Percentiles rank a stretch among this genome's conserved stretches.
Conservation (phyloP, 176 grass and related monocot species). For the Leersia perrieri region DNA sequence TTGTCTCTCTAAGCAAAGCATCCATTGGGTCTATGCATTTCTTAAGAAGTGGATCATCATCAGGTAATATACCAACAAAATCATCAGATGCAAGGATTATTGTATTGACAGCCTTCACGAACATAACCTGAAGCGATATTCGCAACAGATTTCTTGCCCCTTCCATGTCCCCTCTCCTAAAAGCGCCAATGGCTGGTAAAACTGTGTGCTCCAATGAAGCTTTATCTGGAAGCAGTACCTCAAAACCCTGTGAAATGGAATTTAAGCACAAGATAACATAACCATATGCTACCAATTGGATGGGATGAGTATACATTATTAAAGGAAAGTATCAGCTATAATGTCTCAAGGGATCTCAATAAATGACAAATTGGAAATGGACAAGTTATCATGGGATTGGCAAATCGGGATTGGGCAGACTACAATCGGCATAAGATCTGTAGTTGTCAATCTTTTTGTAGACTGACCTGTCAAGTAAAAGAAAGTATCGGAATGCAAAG, state of each 20-base stretch:
- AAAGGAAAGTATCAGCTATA: slow-evolving; percentile 2
- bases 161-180: slow-evolving; percentile 66
- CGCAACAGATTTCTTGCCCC: slow-evolving; percentile 66
- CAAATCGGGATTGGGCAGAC: slow-evolving; percentile 23
- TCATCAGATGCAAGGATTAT: slow-evolving; percentile 74
- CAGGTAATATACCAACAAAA: slow-evolving; percentile 57
- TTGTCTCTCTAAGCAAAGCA: slow-evolving; percentile 51
- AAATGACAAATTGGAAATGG: slow-evolving; percentile 5
- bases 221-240: slow-evolving; percentile 62
- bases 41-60: slow-evolving; percentile 62
- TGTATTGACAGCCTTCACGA: slow-evolving; percentile 63
- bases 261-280: slow-evolving; percentile 9
- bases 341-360: slow-evolving; percentile 24
- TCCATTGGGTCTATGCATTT: slow-evolving; percentile 76
- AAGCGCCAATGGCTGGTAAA: slow-evolving; percentile 51
- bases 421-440: slow-evolving; percentile 22
- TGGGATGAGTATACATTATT: neutral
- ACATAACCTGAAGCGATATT: slow-evolving; percentile 77
- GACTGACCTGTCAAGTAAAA: slow-evolving; percentile 31
- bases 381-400: slow-evolving; percentile 17
- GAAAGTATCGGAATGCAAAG: slow-evolving; percentile 25
- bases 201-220: slow-evolving; percentile 69
- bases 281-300: neutral
- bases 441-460: slow-evolving; percentile 22
- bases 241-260: slow-evolving; percentile 62